Evolutionary conservation across 1,139 yeast genomes (phyloP).

Genomic region (Geotrichum fermentans): DNA sequence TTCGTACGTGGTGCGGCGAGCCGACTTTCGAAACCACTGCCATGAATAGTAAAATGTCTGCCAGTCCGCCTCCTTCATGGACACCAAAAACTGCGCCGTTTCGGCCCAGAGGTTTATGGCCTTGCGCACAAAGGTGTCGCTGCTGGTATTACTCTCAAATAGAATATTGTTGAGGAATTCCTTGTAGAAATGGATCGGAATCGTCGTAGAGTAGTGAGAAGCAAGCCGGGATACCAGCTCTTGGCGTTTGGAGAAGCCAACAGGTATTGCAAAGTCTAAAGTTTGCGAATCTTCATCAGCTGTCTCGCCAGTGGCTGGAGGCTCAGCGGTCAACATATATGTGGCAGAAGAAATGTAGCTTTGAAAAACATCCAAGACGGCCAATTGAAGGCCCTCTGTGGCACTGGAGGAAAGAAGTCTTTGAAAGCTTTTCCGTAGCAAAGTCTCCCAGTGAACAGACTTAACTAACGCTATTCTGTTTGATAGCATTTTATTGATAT

Average conservation of each 20-base stretch:
- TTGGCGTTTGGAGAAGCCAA: neutral
- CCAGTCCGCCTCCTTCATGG: neutral
- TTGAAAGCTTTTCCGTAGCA: constrained; percentile 12
- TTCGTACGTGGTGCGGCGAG: constrained; percentile 3
- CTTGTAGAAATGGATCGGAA: constrained; percentile 6
- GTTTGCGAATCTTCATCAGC: constrained; percentile 14
- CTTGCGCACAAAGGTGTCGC: constrained; percentile 9
- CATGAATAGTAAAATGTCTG: constrained; percentile 12
- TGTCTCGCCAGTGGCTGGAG: neutral
- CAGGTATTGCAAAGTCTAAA: constrained; percentile 11
- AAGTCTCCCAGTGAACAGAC: constrained; percentile 14
- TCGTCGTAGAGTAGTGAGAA: neutral
- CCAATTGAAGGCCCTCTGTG: constrained; percentile 1
- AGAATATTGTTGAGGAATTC: constrained; percentile 8
- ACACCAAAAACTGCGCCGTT: constrained; percentile 11
- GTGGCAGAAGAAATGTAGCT: constrained; percentile 5
- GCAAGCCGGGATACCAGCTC: constrained; percentile 4
- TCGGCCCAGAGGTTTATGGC: constrained; percentile 12
- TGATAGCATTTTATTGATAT: neutral
- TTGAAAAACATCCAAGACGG: neutral
- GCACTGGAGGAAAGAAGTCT: constrained; percentile 2
- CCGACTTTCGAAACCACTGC: constrained; percentile 14
- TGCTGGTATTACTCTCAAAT: neutral
- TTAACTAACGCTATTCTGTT: constrained; percentile 5
- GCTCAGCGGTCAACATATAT: constrained; percentile 8